Percentiles rank a stretch among this genome's conserved stretches.
Evolutionary conservation across 192 early-diverging fungal genomes (phyloP).

Genomic region (Entophlyctis helioformis): DNA sequence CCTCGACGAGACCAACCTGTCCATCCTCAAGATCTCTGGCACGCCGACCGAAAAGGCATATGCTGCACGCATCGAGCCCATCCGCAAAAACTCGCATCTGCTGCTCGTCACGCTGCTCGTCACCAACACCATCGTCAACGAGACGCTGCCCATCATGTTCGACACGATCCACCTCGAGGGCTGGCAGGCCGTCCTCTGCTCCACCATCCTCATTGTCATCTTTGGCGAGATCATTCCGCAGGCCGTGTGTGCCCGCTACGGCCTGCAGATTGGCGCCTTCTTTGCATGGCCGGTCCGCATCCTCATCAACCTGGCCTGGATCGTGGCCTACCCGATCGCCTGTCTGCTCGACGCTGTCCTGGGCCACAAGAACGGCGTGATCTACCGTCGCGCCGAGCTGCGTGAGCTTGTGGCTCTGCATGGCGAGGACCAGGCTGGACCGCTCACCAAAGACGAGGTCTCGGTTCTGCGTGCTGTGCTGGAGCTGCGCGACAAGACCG

Average conservation of each 20-base stretch:
- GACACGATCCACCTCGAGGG: constrained; percentile 57
- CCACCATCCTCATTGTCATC: constrained; percentile 78
- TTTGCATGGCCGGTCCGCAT: constrained; percentile 63
- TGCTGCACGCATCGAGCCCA: constrained; percentile 73
- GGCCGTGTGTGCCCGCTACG: constrained; percentile 77
- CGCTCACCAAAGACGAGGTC: constrained; percentile 37
- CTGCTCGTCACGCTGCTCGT: constrained; percentile 85
- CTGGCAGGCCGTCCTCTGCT: constrained; percentile 71
- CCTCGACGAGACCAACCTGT: constrained; percentile 55
- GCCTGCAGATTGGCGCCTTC: constrained; percentile 77
- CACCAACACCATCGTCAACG: constrained; percentile 91
- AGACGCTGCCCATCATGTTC: constrained; percentile 72
- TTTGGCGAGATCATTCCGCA: constrained; percentile 97
- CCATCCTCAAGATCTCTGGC: constrained; percentile 72
- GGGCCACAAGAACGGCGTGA: constrained; percentile 75
- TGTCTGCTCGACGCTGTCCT: constrained; percentile 69
- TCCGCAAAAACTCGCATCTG: constrained; percentile 85
- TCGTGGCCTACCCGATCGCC: constrained; percentile 76
- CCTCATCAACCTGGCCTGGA: constrained; percentile 41
- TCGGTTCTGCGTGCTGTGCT: constrained; percentile 34
- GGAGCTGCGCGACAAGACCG: constrained; percentile 35
- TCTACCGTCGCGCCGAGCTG: constrained; percentile 59
- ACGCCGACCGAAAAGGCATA: constrained; percentile 50
- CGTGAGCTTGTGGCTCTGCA: constrained; percentile 33
- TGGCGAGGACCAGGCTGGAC: constrained; percentile 26